phyloP scores from a whole-genome alignment of 2,329 filamentous ascomycete genomes.

The Coniochaeta ligniaria region DNA sequence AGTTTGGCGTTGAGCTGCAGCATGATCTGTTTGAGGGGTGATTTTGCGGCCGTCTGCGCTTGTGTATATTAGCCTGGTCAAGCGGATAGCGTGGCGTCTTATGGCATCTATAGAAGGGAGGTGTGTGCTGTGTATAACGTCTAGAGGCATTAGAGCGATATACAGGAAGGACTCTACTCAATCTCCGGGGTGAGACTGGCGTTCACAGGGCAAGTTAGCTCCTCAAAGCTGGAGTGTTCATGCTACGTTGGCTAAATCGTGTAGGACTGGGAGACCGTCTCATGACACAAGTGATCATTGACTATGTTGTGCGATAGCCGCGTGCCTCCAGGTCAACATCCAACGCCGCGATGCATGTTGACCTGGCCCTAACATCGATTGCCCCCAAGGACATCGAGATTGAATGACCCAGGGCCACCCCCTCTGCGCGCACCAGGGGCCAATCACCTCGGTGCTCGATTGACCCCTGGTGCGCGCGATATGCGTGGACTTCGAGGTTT shows the following conservation, averaged over 20 bases:
- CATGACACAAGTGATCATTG: no score
- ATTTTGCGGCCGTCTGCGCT: conserved; percentile 5
- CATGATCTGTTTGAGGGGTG: conserved; percentile 83
- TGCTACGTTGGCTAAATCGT: no score
- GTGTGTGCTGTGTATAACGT: neutral
- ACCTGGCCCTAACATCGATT: no score
- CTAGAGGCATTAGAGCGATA: neutral
- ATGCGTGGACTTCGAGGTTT: conserved; percentile 74
- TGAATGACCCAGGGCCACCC: no score
- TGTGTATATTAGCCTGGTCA: neutral
- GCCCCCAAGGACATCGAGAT: no score
- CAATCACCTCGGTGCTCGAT: no score
- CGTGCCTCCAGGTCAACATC: no score
- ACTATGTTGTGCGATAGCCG: no score
- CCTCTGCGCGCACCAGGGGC: no score
- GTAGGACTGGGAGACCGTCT: no score
- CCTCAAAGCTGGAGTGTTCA: neutral
- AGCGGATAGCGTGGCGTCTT: neutral
- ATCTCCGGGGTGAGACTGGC: neutral
- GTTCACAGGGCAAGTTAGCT: neutral
- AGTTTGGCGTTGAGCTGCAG: conserved; percentile 86
- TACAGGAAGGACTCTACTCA: neutral
- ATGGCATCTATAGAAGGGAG: neutral
- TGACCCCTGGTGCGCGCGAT: conserved; percentile 73
- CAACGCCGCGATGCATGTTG: no score